phyloP scores from a whole-genome alignment of 805 yeast genomes.

The Wickerhamiella qilinensis region DNA sequence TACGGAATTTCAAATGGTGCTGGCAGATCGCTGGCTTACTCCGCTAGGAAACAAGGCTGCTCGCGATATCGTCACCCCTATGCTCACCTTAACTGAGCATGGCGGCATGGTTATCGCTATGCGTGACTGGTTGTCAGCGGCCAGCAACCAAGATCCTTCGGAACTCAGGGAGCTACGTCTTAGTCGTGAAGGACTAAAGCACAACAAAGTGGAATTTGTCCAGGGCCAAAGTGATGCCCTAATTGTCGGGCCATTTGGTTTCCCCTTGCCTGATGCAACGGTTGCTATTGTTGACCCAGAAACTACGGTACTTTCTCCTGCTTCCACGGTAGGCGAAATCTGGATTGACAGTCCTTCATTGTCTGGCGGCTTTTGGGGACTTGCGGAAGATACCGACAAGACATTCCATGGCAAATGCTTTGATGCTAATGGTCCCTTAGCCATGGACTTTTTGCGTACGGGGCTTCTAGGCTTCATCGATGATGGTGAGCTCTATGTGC shows the following conservation, averaged over 20 bases:
- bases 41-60: conserved; percentile 78
- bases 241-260: conserved; percentile 77
- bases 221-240: conserved; percentile 31
- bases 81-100: conserved; percentile 76
- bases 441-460: conserved; percentile 72
- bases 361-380: conserved; percentile 78
- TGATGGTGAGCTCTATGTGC: conserved; percentile 72
- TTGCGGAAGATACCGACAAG: conserved; percentile 47
- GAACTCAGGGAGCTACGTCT: conserved; percentile 51
- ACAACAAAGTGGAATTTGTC: conserved; percentile 54
- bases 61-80: conserved; percentile 67
- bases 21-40: conserved; percentile 76
- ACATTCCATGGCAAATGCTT: conserved; percentile 72
- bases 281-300: conserved; percentile 92
- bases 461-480: conserved; percentile 80
- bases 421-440: conserved; percentile 53
- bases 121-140: conserved; percentile 58
- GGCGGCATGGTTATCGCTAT: conserved; percentile 92
- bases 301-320: conserved; percentile 54
- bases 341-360: conserved; percentile 94
- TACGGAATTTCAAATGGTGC: conserved; percentile 78
- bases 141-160: conserved; percentile 36
- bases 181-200: conserved; percentile 55
- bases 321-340: conserved; percentile 79
- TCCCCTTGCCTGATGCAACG: conserved; percentile 86